phyloP scores from a whole-genome alignment of 2,329 filamentous ascomycete genomes.

The Biscogniauxia mediterranea region DNA sequence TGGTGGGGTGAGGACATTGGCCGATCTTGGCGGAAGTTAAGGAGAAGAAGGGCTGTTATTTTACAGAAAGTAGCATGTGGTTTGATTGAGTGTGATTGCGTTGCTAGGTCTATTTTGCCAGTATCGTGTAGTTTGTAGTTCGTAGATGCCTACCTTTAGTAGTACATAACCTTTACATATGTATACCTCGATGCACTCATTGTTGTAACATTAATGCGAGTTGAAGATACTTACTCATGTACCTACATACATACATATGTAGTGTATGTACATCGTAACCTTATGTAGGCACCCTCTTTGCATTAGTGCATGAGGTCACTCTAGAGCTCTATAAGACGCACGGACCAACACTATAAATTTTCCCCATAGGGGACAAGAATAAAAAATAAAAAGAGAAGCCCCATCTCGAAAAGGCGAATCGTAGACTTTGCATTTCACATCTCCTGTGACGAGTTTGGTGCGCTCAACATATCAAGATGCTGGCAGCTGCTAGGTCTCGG shows the following conservation, averaged over 20 bases:
- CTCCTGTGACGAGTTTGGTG: not conserved
- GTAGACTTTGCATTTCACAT: constrained; percentile 6
- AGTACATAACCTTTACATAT: too few relatives aligned
- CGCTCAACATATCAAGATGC: constrained; percentile 28
- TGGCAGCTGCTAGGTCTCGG: constrained; percentile 38
- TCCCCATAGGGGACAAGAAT: not conserved
- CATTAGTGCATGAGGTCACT: not conserved
- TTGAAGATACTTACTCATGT: not conserved
- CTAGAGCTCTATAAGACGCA: not conserved
- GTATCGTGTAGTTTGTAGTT: too few relatives aligned
- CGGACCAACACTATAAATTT: not conserved
- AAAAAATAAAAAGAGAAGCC: constrained; percentile 5
- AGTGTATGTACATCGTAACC: not conserved
- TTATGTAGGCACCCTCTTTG: not conserved
- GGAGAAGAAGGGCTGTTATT: not conserved
- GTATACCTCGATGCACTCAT: not conserved
- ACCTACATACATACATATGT: too few relatives aligned
- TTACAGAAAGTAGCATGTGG: not conserved
- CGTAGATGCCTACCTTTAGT: too few relatives aligned
- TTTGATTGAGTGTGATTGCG: not conserved
- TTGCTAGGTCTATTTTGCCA: not conserved
- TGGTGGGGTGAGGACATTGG: constrained; percentile 46
- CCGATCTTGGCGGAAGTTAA: constrained; percentile 45
- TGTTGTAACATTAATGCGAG: not conserved
- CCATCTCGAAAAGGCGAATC: constrained; percentile 2